Evolutionary conservation across 78 protist genomes (phyloP).

Genomic region (Tieghemostelium lacteum): DNA sequence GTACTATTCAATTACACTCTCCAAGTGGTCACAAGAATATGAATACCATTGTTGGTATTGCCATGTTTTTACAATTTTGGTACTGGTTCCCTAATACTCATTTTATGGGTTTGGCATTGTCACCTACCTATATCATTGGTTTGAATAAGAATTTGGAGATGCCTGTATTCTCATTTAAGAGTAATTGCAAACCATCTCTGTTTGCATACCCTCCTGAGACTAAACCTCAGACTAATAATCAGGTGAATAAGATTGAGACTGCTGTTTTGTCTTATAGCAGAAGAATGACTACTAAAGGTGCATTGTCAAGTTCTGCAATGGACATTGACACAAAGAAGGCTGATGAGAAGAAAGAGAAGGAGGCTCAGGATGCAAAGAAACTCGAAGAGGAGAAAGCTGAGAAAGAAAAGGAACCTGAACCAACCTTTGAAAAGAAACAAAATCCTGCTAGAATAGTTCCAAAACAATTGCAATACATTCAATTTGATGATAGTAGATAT

Average conservation of each 20-base stretch:
- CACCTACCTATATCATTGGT: constrained; percentile 97
- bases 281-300: constrained; percentile 32
- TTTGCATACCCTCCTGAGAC: constrained; percentile 95
- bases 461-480: constrained; percentile 78
- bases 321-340: constrained; percentile 10
- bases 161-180: constrained; percentile 66
- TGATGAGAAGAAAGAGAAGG: constrained; percentile 48
- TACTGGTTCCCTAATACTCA: constrained; percentile 98
- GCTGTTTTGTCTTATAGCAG: constrained; percentile 83
- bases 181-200: constrained; percentile 82
- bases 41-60: constrained; percentile 90
- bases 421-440: constrained; percentile 71
- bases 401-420: constrained; percentile 74
- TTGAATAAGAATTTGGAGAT: constrained; percentile 92
- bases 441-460: constrained; percentile 93
- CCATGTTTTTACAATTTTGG: constrained; percentile 97
- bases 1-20: constrained; percentile 86
- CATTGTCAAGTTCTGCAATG: constrained; percentile 28
- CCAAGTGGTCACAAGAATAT: constrained; percentile 84
- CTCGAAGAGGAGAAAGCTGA: constrained; percentile 76
- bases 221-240: constrained; percentile 19
- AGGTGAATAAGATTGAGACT: constrained; percentile 75
- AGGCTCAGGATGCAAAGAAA: constrained; percentile 58
- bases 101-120: constrained; percentile 93
- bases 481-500: constrained; percentile 77